phyloP scores from a whole-genome alignment of 192 early-diverging fungal species.

The Spizellomyces sp. region DNA sequence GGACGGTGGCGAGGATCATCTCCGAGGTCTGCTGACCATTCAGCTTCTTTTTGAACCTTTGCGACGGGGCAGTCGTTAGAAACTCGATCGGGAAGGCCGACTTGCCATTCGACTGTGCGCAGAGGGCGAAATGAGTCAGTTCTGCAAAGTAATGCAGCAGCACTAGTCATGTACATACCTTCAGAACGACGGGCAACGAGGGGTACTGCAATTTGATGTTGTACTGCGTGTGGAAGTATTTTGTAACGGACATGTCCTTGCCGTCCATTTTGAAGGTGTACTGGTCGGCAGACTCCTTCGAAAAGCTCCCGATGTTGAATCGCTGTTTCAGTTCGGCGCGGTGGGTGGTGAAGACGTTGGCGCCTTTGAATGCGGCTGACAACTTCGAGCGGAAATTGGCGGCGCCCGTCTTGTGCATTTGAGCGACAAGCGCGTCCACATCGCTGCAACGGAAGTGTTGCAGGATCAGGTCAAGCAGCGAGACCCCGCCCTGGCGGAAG shows the following conservation, averaged over 20 bases:
- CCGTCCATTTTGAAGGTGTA: constrained; percentile 32
- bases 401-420: constrained; percentile 50
- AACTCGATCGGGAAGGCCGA: constrained; percentile 47
- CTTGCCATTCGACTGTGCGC: constrained; percentile 30
- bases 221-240: constrained; percentile 64
- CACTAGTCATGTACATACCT: constrained; percentile 28
- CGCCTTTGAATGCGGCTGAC: constrained; percentile 19
- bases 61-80: constrained; percentile 36
- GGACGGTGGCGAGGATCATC: constrained; percentile 44
- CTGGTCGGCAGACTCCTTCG: constrained; percentile 17
- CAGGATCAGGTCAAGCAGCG: constrained; percentile 58
- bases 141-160: not conserved
- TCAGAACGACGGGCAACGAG: constrained; percentile 69
- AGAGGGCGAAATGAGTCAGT: constrained; percentile 3
- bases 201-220: constrained; percentile 67
- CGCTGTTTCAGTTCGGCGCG: constrained; percentile 34
- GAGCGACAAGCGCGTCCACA: too few relatives aligned
- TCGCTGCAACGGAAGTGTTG: not conserved
- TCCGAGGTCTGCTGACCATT: constrained; percentile 43
- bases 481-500: constrained; percentile 37
- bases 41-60: constrained; percentile 35
- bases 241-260: constrained; percentile 18
- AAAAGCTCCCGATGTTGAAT: constrained; percentile 30
- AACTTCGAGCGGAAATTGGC: constrained; percentile 26
- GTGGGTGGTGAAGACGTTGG: constrained; percentile 38